Conservation (phyloP, 2,329 filamentous ascomycete species). For the Helotiales sp. region DNA sequence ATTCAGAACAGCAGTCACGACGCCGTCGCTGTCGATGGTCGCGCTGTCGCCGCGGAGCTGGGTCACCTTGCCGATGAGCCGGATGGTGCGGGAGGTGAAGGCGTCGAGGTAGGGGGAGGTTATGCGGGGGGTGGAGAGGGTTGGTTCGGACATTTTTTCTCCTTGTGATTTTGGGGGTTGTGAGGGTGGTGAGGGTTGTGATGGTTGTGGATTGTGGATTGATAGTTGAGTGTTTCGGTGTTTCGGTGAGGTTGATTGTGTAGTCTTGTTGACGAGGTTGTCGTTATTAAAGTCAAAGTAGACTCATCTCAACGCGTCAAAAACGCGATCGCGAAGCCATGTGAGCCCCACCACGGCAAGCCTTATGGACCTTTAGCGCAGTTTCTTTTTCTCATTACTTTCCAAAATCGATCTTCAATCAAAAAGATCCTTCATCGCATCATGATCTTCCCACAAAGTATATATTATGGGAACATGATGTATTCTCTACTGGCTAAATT, state of each 20-base stretch:
- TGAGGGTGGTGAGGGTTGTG: neutral
- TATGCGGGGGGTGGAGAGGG: conserved; percentile 71
- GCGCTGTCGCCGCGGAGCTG: conserved; percentile 81
- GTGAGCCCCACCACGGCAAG: too few relatives aligned
- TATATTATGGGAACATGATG: too few relatives aligned
- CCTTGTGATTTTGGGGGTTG: neutral
- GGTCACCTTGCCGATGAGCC: conserved; percentile 81
- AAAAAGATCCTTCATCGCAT: too few relatives aligned
- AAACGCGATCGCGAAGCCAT: too few relatives aligned
- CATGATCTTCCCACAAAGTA: too few relatives aligned
- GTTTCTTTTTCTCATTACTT: too few relatives aligned
- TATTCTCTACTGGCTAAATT: too few relatives aligned
- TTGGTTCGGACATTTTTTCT: conserved; percentile 63
- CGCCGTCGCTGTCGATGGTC: conserved; percentile 76
- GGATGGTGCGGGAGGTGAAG: conserved; percentile 75
- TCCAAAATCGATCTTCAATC: too few relatives aligned
- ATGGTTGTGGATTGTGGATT: neutral
- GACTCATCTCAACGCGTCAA: too few relatives aligned
- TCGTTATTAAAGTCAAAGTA: too few relatives aligned
- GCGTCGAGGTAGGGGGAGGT: conserved; percentile 76
- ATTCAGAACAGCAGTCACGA: conserved; percentile 73
- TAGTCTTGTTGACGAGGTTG: too few relatives aligned
- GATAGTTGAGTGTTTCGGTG: neutral
- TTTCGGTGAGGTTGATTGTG: neutral
- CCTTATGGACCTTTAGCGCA: too few relatives aligned